Conservation (phyloP, 2,329 filamentous ascomycete genomes). For the Hawksworthiomyces lignivorus region DNA sequence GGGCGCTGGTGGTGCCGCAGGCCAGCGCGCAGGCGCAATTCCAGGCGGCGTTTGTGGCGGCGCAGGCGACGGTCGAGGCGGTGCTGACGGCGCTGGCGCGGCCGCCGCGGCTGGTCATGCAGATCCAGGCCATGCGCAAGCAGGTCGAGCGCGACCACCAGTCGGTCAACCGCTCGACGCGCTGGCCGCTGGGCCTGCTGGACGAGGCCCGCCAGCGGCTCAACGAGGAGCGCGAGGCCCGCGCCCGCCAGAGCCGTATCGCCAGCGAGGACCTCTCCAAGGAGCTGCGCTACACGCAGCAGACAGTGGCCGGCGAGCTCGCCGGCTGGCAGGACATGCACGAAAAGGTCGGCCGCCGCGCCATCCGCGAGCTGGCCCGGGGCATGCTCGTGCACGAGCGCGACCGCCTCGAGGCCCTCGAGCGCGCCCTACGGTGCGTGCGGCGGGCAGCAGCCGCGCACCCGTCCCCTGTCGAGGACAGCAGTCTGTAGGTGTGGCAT, state of each 20-base stretch:
- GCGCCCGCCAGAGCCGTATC: conserved; percentile 59
- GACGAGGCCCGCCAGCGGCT: conserved; percentile 81
- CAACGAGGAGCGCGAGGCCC: conserved; percentile 77
- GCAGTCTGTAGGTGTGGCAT: neutral
- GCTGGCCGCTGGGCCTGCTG: conserved; percentile 74
- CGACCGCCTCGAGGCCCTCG: conserved; percentile 71
- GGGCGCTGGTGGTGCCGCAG: conserved; percentile 57
- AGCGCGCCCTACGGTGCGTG: conserved; percentile 64
- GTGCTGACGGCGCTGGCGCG: conserved; percentile 72
- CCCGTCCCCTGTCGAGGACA: too few species aligned
- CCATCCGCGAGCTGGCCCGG: conserved; percentile 67
- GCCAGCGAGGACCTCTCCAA: conserved; percentile 69
- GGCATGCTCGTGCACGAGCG: conserved; percentile 74
- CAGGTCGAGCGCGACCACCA: conserved; percentile 71
- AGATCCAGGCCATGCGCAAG: conserved; percentile 67
- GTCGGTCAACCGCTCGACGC: conserved; percentile 63
- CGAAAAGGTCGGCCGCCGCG: conserved; percentile 65
- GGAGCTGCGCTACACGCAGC: conserved; percentile 86
- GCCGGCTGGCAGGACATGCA: conserved; percentile 92
- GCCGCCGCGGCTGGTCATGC: conserved; percentile 68
- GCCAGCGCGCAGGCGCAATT: conserved; percentile 66
- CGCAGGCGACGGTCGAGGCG: conserved; percentile 78
- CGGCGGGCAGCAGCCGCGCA: conserved; percentile 16
- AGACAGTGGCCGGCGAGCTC: conserved; percentile 83
- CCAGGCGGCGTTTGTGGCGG: conserved; percentile 67